Percentiles rank a stretch among this genome's conserved stretches.
Conservation (phyloP, 148 eudicot genomes). For the Spergularia marina region DNA sequence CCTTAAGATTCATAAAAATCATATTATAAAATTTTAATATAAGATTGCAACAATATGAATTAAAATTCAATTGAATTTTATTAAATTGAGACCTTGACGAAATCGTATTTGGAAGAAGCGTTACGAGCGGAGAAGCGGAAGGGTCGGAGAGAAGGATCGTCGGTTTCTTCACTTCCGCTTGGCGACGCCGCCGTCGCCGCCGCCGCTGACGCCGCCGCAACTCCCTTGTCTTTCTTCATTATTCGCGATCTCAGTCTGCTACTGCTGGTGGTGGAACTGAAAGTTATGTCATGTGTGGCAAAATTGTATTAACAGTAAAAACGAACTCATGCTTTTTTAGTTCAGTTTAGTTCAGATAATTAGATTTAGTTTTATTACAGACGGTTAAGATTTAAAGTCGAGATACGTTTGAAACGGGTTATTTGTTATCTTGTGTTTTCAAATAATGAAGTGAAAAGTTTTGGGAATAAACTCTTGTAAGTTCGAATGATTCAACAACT, state of each 20-base stretch:
- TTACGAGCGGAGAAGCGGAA: conserved; percentile 61
- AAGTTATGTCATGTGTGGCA: too few species aligned
- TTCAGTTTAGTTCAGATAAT: too few species aligned
- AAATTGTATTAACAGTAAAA: neutral
- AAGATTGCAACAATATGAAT: neutral
- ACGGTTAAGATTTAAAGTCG: too few species aligned
- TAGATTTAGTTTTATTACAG: too few species aligned
- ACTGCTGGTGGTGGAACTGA: too few species aligned
- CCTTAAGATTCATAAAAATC: conserved; percentile 42
- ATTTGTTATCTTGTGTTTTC: too few species aligned
- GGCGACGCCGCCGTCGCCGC: conserved; percentile 3
- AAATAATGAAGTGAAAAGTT: too few species aligned
- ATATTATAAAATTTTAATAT: neutral
- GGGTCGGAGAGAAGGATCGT: conserved; percentile 26
- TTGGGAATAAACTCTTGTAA: too few species aligned
- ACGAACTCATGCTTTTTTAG: too few species aligned
- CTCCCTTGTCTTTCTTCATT: conserved; percentile 69
- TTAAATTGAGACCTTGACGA: conserved; percentile 64
- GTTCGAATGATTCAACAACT: too few species aligned
- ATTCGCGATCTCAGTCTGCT: conserved; percentile 10
- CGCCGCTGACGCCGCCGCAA: conserved; percentile 28
- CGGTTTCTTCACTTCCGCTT: conserved; percentile 17
- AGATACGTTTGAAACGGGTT: too few species aligned
- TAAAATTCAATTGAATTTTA: neutral
- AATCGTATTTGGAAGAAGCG: conserved; percentile 95